Base-by-base conservation (phyloP, 768 basidiomycete genomes). In the Mycena epipterygia region DNA sequence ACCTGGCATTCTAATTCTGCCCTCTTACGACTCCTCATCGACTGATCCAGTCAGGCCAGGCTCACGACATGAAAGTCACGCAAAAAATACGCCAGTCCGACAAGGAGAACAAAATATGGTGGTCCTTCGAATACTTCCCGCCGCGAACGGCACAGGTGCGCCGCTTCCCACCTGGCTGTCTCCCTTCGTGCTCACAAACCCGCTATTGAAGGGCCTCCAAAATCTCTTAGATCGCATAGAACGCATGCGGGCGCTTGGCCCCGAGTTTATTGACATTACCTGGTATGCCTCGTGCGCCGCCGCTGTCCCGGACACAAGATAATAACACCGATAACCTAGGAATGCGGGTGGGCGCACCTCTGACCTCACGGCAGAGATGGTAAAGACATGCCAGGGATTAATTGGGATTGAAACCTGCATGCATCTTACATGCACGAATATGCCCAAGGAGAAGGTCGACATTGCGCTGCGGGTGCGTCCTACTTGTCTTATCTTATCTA, bases 121-220 rank as follows among this genome's bases (percentile, higher is more conserved):
- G 97, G 97, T 96, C 95, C 41, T 99, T 99, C 80, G 97, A 99
- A 79, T 99, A 96, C 84, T 99, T 99, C 77, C 97, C 98, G 65
- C 97, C 95, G 25, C 87, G 96, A 72, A 98, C 96, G 37, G 95
- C 95, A 57, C 96, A 97, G 90, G 95, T 95, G 71, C 67, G 81
- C 76, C 63, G 64, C 7, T 9, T 33, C 44, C 62, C 17, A 55
- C 32, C 44, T 29, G 37, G 21, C 32, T n/a, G 27, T 41, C 19
- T 39, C 49, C 69, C 23, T 49, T 49, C 37, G 48, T 37, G 42
- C 64, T 74, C 30, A 66, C 63, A 8, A n/a, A 21, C 32, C 33
- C 42, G 19, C 55, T 39, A 32, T 49, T 48, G 3, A 74, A 97
- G 91, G 95, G 95, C 73, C 84, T 98, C 53, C 95, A 97, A 92